Evolutionary conservation across 805 yeast species (phyloP).

Genomic region (Jamesozyma spencerorum): DNA sequence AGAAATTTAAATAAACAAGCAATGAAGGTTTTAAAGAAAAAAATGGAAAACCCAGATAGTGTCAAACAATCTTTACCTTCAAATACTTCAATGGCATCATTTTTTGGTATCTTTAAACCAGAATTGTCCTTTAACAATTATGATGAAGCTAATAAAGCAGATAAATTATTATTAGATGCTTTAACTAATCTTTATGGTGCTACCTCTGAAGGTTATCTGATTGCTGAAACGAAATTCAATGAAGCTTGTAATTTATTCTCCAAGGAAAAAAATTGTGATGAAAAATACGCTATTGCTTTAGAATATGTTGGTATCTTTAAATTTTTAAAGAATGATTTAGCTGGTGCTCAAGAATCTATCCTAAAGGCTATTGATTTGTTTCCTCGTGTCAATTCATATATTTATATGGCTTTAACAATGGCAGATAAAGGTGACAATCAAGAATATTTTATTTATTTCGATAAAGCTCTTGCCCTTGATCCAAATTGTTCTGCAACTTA

Average conservation of each 20-base stretch:
- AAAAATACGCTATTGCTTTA: slow-evolving; percentile 57
- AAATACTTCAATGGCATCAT: slow-evolving; percentile 72
- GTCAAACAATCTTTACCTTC: slow-evolving; percentile 57
- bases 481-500: slow-evolving; percentile 71
- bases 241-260: slow-evolving; percentile 48
- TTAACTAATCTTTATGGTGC: slow-evolving; percentile 44
- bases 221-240: slow-evolving; percentile 36
- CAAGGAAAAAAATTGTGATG: slow-evolving; percentile 18
- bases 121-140: slow-evolving; percentile 42
- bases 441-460: slow-evolving; percentile 61
- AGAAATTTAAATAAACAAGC: slow-evolving; percentile 77
- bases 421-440: slow-evolving; percentile 74
- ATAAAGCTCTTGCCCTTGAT: slow-evolving; percentile 58
- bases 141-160: slow-evolving; percentile 50
- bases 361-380: slow-evolving; percentile 52
- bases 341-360: slow-evolving; percentile 54
- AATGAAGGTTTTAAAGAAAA: slow-evolving; percentile 56
- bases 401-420: slow-evolving; percentile 70
- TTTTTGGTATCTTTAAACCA: slow-evolving; percentile 73
- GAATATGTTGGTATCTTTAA: slow-evolving; percentile 79
- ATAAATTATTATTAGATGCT: slow-evolving; percentile 56
- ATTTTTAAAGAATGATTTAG: slow-evolving; percentile 69
- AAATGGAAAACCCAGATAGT: slow-evolving; percentile 17
- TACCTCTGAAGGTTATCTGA: slow-evolving; percentile 32
- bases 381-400: slow-evolving; percentile 76